phyloP scores from a whole-genome alignment of 1,284 basidiomycete species.

The Melampsora larici-populina region DNA sequence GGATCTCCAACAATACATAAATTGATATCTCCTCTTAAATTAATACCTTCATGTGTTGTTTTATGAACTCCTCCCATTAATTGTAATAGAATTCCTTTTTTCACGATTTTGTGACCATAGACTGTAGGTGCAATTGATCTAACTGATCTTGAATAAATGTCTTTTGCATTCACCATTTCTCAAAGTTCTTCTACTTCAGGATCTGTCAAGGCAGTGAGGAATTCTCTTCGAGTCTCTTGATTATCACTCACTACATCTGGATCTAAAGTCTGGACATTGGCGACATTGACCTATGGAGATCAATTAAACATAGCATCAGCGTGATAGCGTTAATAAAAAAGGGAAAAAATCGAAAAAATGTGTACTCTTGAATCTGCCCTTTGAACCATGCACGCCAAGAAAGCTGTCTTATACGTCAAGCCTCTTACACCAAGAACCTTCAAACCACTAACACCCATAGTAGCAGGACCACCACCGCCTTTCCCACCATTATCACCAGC shows the following conservation, averaged over 20 bases:
- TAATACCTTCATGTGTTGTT: conserved; percentile 90
- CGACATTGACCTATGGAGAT: conserved; percentile 21
- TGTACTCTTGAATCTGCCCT: conserved; percentile 78
- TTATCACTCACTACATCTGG: conserved; percentile 78
- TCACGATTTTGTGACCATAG: conserved; percentile 96
- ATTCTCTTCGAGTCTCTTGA: no score
- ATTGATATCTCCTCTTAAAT: conserved; percentile 95
- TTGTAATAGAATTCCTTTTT: conserved; percentile 95
- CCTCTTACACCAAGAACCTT: conserved; percentile 93
- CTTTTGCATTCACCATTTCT: conserved; percentile 84
- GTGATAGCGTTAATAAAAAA: not conserved
- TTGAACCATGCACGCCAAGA: conserved; percentile 95
- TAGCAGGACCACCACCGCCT: conserved; percentile 60
- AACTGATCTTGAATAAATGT: conserved; percentile 91
- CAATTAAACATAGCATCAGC: not conserved
- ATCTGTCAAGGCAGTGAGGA: conserved; percentile 81
- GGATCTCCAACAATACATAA: conserved; percentile 99
- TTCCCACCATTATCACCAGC: conserved; percentile 60
- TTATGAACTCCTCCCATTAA: conserved; percentile 99
- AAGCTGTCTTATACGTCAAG: conserved; percentile 96
- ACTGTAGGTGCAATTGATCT: conserved; percentile 96
- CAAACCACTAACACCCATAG: conserved; percentile 84
- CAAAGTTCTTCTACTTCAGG: conserved; percentile 93
- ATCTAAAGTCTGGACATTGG: conserved; percentile 55
- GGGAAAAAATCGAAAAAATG: conserved; percentile 45